Evolutionary conservation across 2,329 filamentous ascomycete species (phyloP).

Genomic region (Colletotrichum eleusines): DNA sequence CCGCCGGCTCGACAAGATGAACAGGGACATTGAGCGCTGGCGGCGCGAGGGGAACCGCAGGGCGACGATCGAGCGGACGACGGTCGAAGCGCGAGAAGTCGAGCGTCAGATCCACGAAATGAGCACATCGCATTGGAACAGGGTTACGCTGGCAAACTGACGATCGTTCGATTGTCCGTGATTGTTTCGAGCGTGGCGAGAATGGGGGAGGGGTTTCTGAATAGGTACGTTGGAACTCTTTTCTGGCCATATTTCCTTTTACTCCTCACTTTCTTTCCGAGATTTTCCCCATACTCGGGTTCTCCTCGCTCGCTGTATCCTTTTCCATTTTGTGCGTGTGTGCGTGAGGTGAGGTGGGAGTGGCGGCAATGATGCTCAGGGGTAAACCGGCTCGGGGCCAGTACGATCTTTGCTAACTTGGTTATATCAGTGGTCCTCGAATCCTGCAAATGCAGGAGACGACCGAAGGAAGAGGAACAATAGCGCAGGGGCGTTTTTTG

Average conservation of each 20-base stretch:
- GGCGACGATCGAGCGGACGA: constrained; percentile 79
- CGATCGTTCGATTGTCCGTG: constrained; percentile 24
- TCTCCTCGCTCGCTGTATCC: background rate
- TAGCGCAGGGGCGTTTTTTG: background rate
- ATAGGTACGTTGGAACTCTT: constrained; percentile 29
- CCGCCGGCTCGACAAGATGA: constrained; percentile 80
- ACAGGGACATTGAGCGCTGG: constrained; percentile 82
- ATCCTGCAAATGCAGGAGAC: constrained; percentile 6
- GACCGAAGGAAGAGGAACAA: background rate
- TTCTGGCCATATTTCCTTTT: constrained; percentile 7
- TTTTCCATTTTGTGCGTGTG: background rate
- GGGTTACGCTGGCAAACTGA: constrained; percentile 52
- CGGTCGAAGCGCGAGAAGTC: constrained; percentile 76
- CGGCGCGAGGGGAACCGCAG: constrained; percentile 78
- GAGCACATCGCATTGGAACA: constrained; percentile 53
- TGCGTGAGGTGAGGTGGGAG: background rate
- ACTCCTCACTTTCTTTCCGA: background rate
- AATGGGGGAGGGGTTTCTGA: constrained; percentile 11
- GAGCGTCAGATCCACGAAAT: constrained; percentile 68
- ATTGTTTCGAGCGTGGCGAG: constrained; percentile 11
- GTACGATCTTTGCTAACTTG: constrained; percentile 33
- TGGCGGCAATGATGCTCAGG: constrained; percentile 22
- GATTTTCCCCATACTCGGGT: background rate
- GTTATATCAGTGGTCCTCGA: constrained; percentile 28
- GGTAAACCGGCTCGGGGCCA: constrained; percentile 13